Conservation (phyloP, 306 rosid genomes). For the Fagus crenata region DNA sequence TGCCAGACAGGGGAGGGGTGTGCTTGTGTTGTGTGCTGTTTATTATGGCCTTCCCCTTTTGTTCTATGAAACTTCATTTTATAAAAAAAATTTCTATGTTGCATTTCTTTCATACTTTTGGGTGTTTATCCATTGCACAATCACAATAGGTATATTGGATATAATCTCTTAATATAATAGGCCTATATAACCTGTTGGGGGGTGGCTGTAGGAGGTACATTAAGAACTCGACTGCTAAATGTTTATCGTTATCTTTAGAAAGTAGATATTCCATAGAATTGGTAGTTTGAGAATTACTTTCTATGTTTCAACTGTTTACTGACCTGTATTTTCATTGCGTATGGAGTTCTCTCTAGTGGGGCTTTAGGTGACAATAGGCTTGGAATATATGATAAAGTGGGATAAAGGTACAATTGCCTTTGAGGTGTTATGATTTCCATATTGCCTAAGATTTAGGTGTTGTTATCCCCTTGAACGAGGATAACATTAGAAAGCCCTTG, state of each 20-base stretch:
- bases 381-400: background rate
- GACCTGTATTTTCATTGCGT: background rate
- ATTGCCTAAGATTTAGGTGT: background rate
- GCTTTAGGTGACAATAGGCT: background rate
- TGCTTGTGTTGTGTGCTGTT: background rate
- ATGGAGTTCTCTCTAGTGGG: background rate
- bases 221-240: background rate
- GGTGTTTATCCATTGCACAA: too few relatives aligned
- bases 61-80: background rate
- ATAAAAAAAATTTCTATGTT: background rate
- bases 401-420: background rate
- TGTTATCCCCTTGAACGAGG: background rate
- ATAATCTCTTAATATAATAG: background rate
- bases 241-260: background rate
- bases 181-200: background rate
- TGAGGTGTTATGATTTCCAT: background rate
- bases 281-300: background rate
- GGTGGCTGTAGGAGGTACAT: background rate
- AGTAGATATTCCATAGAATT: background rate
- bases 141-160: background rate
- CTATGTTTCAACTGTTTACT: background rate
- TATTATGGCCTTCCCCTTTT: background rate
- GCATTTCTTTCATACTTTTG: too few relatives aligned
- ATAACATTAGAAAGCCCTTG: background rate
- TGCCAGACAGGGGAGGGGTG: background rate